Conservation (phyloP, 2,329 filamentous ascomycete species). For the Keithomyces neogunnii region DNA sequence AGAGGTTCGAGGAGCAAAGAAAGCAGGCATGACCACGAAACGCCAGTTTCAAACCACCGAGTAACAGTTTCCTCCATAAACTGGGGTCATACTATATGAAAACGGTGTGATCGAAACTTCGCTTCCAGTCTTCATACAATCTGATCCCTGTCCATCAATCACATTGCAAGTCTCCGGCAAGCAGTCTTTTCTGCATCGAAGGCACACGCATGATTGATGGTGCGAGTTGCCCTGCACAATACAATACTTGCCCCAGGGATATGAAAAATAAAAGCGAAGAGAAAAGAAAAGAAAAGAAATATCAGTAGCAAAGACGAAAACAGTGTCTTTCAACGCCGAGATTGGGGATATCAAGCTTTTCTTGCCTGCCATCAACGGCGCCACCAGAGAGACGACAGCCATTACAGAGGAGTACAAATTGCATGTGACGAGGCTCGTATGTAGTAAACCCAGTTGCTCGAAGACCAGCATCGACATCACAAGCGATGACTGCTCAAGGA, state of each 20-base stretch:
- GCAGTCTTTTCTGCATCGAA: neutral
- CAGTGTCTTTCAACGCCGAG: constrained; percentile 16
- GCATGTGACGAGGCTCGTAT: constrained; percentile 11
- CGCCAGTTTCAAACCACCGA: neutral
- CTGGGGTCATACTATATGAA: neutral
- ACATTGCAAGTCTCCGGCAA: neutral
- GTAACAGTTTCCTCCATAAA: neutral
- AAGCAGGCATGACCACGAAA: neutral
- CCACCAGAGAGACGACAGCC: constrained; percentile 1
- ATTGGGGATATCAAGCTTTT: constrained; percentile 30
- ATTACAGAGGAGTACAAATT: neutral
- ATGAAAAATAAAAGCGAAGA: neutral
- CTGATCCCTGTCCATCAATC: neutral
- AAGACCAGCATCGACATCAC: constrained; percentile 13
- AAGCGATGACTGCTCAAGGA: neutral
- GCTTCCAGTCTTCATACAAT: neutral
- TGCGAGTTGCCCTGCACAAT: neutral
- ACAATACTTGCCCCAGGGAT: too few relatives aligned
- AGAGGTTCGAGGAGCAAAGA: neutral
- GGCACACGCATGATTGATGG: neutral
- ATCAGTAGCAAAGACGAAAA: constrained; percentile 9
- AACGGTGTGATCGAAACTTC: neutral
- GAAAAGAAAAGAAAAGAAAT: neutral
- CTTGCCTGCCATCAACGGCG: constrained; percentile 10
- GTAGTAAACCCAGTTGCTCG: constrained; percentile 14